Percentiles rank a stretch among this genome's conserved stretches.
Conservation (phyloP, 192 early-diverging fungal species). For the Rhizoclosmatium sp. region DNA sequence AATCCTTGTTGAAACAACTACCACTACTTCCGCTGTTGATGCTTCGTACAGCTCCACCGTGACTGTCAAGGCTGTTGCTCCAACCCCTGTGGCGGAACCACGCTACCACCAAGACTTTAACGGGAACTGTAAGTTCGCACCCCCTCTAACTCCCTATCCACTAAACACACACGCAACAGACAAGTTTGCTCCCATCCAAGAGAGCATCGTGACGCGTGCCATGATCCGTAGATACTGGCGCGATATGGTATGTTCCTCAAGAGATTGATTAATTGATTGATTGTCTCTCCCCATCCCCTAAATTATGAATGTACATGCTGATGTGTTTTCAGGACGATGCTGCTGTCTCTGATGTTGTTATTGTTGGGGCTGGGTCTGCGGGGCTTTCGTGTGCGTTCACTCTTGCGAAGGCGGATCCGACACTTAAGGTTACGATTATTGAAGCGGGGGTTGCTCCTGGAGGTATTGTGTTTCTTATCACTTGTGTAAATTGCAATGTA, state of each 20-base stretch:
- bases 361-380: slow-evolving; percentile 76
- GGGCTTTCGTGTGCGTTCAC: slow-evolving; percentile 75
- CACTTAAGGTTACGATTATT: slow-evolving; percentile 74
- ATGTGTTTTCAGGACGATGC: slow-evolving; percentile 49
- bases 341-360: slow-evolving; percentile 74
- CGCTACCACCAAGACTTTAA: background rate
- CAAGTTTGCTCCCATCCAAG: slow-evolving; percentile 36
- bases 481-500: no score
- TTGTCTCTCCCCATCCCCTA: background rate
- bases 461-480: no score
- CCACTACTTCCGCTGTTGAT: background rate
- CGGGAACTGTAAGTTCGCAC: background rate
- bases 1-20: background rate
- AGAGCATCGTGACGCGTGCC: slow-evolving; percentile 31
- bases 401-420: slow-evolving; percentile 65
- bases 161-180: background rate
- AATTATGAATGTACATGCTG: background rate
- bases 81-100: background rate
- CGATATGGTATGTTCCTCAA: slow-evolving; percentile 52
- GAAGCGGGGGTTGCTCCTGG: slow-evolving; percentile 75
- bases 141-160: background rate
- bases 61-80: background rate
- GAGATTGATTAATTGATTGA: background rate
- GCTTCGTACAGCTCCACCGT: background rate
- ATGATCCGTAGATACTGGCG: slow-evolving; percentile 60